phyloP scores from a whole-genome alignment of 202 grass and related monocot genomes.

The Thinopyrum obtusiflorum region DNA sequence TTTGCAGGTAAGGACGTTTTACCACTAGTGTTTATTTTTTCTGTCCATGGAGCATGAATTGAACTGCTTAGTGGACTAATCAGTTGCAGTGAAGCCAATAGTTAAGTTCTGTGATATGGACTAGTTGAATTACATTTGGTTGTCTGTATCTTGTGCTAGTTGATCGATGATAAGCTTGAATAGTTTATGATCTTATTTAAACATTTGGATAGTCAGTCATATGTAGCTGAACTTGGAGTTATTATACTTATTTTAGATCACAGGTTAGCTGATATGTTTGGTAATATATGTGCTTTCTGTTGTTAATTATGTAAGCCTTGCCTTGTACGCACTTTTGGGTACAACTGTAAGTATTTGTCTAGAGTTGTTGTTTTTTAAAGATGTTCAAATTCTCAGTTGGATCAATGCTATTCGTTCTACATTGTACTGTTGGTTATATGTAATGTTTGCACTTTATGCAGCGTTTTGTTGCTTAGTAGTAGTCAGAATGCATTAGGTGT shows the following conservation, averaged over 20 bases:
- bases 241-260: background rate
- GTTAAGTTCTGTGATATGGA: background rate
- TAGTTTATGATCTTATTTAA: background rate
- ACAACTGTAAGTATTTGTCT: background rate
- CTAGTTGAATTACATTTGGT: background rate
- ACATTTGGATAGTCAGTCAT: too few species aligned
- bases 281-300: background rate
- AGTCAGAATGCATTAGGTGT: too few species aligned
- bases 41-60: background rate
- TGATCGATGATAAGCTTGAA: background rate
- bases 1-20: slow-evolving; percentile 27
- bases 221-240: background rate
- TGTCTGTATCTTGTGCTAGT: background rate
- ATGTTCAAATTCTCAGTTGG: too few species aligned
- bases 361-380: background rate
- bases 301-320: background rate
- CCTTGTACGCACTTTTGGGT: background rate
- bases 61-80: slow-evolving; percentile 9
- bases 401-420: too few species aligned
- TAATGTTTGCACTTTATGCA: too few species aligned
- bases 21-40: background rate
- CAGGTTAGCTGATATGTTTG: background rate
- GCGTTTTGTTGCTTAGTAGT: too few species aligned
- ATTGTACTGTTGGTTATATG: too few species aligned
- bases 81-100: background rate